Evolutionary conservation across 2,329 filamentous ascomycete species (phyloP).

Genomic region (Aspergillus quadrilineatus): DNA sequence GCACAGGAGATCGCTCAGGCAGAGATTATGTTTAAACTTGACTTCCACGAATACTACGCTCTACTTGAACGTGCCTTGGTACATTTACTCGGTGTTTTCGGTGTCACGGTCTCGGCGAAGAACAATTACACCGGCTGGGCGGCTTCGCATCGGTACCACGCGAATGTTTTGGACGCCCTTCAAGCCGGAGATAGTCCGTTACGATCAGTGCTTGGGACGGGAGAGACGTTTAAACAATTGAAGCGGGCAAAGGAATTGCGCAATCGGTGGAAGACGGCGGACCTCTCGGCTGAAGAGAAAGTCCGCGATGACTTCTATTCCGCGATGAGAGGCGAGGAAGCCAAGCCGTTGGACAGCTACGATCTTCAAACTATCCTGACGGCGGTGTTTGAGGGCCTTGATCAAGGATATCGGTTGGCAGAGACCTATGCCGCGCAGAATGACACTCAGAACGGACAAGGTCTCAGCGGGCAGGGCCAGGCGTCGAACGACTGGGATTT

Average conservation of each 20-base stretch:
- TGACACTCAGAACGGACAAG: conserved; percentile 14
- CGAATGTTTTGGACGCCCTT: conserved; percentile 65
- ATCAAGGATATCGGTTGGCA: conserved; percentile 57
- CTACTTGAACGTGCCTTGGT: conserved; percentile 70
- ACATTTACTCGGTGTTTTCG: conserved; percentile 64
- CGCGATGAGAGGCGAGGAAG: conserved; percentile 15
- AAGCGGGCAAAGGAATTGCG: conserved; percentile 67
- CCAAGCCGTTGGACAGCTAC: conserved; percentile 56
- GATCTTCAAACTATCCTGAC: conserved; percentile 61
- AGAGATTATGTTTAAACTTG: conserved; percentile 72
- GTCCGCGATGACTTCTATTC: conserved; percentile 21
- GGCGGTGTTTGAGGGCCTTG: conserved; percentile 59
- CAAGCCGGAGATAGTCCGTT: conserved; percentile 60
- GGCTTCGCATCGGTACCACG: conserved; percentile 61
- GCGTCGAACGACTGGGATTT: conserved; percentile 54
- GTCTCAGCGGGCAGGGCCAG: neutral
- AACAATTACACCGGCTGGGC: conserved; percentile 25
- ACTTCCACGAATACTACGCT: conserved; percentile 75
- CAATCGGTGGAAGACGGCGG: conserved; percentile 71
- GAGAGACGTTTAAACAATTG: conserved; percentile 59
- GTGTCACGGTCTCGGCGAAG: conserved; percentile 51
- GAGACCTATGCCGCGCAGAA: conserved; percentile 43
- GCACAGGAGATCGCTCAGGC: conserved; percentile 32
- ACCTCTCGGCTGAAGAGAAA: conserved; percentile 42
- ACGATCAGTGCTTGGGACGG: conserved; percentile 54